Base-by-base conservation (phyloP, 768 basidiomycete species). In the Galerina marginata region DNA sequence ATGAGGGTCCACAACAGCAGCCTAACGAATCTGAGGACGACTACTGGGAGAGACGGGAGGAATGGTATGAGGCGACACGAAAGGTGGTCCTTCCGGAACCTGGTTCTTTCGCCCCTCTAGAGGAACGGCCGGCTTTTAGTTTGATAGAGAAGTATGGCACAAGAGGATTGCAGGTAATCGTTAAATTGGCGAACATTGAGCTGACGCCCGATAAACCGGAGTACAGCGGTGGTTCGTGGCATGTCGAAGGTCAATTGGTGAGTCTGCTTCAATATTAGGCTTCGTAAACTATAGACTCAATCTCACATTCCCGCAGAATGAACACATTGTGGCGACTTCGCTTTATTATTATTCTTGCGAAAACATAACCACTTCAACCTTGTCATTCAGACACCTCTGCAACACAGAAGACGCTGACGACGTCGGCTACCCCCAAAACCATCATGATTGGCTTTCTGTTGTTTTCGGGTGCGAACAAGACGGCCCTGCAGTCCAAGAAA, bases 301-400 rank as follows among this genome's bases (percentile, higher is more conserved):
- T 12, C 15, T 33, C 9, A 45, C 47, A 12, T 44, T 45, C 36
- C 43, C 45, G 23, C 45, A 73, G 69, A 77, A 77, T 49, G 75
- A 76, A 44, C 72, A 71, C 48, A 75, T 75, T 45, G 70, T 67
- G 38, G 73, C 75, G 7, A 69, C 69, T 1, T 58, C 72, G 3
- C 61, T 72, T 11, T 74, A 75, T 59, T 75, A 71, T 57, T 73
- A 73, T 39, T 69, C 67, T 1, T 56, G 51, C 46, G 56, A 62
- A 7, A 75, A 74, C 47, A 72, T 72, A 26, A 69, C 69, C 1
- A n/a, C 61, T 0, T 65, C 67, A 6, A 44, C 56, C 2, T 61
- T 75, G 9, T 62, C 65, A 7, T 74, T 75, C 64, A 58, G 67
- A 2, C 71, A 71, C 55, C 59, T 65, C 23, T 59, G 37, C 15